Base-by-base conservation (phyloP, 495 filamentous ascomycete genomes). In the Xeromyces bisporus region DNA sequence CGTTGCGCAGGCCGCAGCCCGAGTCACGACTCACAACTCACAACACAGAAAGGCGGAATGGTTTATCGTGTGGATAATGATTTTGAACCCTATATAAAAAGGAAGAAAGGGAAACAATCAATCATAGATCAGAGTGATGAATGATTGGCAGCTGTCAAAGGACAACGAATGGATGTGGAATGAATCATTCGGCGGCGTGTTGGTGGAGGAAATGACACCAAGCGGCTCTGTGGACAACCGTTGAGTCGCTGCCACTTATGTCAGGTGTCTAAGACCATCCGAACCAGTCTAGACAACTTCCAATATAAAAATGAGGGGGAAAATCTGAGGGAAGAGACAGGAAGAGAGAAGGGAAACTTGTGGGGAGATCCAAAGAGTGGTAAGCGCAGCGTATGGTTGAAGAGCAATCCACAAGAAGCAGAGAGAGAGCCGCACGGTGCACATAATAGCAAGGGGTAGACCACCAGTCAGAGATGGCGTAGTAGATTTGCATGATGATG, bases 191-290 rank as follows among this genome's bases (percentile, higher is more conserved):
- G n/a, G n/a, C n/a, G 39, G 29, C 24, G n/a, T n/a, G 25, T n/a
- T 4, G 11, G 4, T 29, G 28, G 28, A 16, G 3, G 23, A 27
- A 18, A 34, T 17, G 10, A 23, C 23, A 14, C 13, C 14, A 20
- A 15, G 28, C 36, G 28, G 36, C 27, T 40, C 39, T 40, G 32
- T 39, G 44, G n/a, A n/a, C 42, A 35, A 40, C 37, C 33, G 47
- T 40, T 40, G 36, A n/a, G n/a, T n/a, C n/a, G 40, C 38, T 40
- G 48, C 43, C 46, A 38, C 51, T 51, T 46, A 55, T 53, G 50
- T 51, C 47, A 51, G 36, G 40, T 29, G 18, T 39, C 44, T 41
- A 44, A 31, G 45, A 45, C 44, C 45, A 41, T 50, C 46, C 42
- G 28, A 33, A 41, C 26, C 31, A 28, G 38, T 35, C 21, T 32